Percentiles rank a stretch among this genome's conserved stretches.
These are phyloP conservation scores for Adansonia grandidieri DNA, from an alignment of 441 rosid species.

Conservation along the genomic window DNA sequence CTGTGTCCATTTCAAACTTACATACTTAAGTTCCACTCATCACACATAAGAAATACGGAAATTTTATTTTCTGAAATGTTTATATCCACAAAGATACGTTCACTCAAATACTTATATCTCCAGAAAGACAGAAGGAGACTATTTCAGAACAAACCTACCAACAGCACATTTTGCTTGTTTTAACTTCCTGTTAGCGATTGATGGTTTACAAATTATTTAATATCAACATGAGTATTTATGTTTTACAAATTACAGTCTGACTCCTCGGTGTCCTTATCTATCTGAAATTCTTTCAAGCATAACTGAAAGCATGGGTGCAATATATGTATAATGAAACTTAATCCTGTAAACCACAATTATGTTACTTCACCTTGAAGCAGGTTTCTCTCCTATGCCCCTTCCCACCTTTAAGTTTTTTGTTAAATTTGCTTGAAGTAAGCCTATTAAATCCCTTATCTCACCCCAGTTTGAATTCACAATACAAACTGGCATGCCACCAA, in stretches of 20 bases:
- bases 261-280: background rate
- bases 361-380: slow-evolving; percentile 11
- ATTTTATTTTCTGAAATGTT: background rate
- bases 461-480: background rate
- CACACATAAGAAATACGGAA: background rate
- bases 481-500: background rate
- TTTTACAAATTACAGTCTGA: slow-evolving; percentile 9
- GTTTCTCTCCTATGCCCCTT: background rate
- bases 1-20: slow-evolving; percentile 14
- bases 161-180: slow-evolving; percentile 2
- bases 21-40: background rate
- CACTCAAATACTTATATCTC: background rate
- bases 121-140: background rate
- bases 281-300: background rate
- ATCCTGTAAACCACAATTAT: background rate
- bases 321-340: background rate
- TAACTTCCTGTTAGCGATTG: background rate
- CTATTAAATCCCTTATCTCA: background rate
- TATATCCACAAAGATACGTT: slow-evolving; percentile 6
- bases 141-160: background rate
- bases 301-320: too few species aligned
- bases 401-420: slow-evolving; percentile 2
- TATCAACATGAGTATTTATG: background rate
- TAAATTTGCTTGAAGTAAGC: background rate
- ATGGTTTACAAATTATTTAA: background rate